Conservation (phyloP, 768 basidiomycete species). For the Trametes meyenii region DNA sequence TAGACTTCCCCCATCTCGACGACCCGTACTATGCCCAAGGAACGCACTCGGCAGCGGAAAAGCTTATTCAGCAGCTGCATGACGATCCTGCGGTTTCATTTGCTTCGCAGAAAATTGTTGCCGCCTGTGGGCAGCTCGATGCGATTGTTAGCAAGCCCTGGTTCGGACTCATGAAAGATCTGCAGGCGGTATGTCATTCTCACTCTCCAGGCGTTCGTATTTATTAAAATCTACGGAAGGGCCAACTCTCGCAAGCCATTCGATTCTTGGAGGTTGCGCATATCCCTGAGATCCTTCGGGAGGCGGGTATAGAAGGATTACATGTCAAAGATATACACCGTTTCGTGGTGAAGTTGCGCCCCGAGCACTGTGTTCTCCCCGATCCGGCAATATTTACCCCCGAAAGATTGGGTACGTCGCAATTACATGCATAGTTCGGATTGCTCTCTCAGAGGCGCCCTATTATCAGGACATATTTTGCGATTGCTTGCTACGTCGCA, state of each 20-base stretch:
- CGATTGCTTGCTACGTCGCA: slow-evolving; percentile 80
- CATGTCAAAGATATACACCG: slow-evolving; percentile 47
- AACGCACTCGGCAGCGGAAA: not conserved
- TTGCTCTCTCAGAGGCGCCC: not conserved
- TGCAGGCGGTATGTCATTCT: slow-evolving; percentile 68
- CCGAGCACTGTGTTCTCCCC: not conserved
- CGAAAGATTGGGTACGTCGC: slow-evolving; percentile 50
- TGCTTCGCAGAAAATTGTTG: slow-evolving; percentile 65
- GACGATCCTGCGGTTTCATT: slow-evolving; percentile 58
- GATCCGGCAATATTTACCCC: slow-evolving; percentile 22
- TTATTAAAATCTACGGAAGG: slow-evolving; percentile 41
- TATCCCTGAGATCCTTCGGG: slow-evolving; percentile 68
- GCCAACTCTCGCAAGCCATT: slow-evolving; percentile 73
- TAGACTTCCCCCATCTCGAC: slow-evolving; percentile 17
- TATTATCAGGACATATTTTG: slow-evolving; percentile 60
- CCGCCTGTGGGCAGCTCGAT: slow-evolving; percentile 69
- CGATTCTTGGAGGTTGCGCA: slow-evolving; percentile 74
- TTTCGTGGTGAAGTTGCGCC: slow-evolving; percentile 36
- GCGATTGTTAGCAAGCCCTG: slow-evolving; percentile 71
- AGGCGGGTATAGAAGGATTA: slow-evolving; percentile 56
- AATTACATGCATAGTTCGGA: slow-evolving; percentile 29
- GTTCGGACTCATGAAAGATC: slow-evolving; percentile 66
- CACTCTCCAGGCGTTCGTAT: too few species aligned
- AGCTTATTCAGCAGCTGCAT: slow-evolving; percentile 51
- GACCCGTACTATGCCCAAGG: slow-evolving; percentile 12